Conservation (phyloP, 225 moss, liverwort and hornwort species). For the Polytrichum commune region DNA sequence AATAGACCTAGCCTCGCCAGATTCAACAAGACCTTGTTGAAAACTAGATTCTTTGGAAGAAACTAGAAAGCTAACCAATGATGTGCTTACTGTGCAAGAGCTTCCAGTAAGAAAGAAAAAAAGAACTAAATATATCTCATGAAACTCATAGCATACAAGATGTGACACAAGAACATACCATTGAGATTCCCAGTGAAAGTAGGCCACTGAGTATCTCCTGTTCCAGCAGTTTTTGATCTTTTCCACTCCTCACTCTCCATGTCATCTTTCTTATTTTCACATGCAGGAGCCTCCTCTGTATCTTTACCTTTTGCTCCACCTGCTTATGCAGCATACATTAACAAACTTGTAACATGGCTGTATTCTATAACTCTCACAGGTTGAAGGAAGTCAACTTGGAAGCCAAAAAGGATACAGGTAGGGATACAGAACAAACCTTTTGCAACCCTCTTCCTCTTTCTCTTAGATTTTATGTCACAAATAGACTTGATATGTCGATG, state of each 20-base stretch:
- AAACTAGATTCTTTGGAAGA: too few relatives aligned
- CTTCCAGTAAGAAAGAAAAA: too few relatives aligned
- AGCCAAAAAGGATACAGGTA: background rate
- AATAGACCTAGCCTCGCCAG: too few relatives aligned
- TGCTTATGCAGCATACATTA: background rate
- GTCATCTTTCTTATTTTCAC: background rate
- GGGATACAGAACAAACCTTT: constrained; percentile 13
- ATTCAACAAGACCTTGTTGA: too few relatives aligned
- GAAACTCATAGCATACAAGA: too few relatives aligned
- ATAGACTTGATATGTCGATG: constrained; percentile 51
- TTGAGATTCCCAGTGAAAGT: background rate
- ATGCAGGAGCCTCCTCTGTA: background rate
- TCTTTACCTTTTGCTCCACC: constrained; percentile 11
- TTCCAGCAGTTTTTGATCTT: constrained; percentile 4
- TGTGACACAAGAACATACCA: constrained; percentile 1
- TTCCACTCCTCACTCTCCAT: background rate
- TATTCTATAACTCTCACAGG: background rate
- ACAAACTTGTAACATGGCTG: background rate
- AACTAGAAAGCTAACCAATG: too few relatives aligned
- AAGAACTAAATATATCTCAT: too few relatives aligned
- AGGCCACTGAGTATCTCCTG: background rate
- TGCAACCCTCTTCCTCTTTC: constrained; percentile 22
- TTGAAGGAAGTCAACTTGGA: background rate
- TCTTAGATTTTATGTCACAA: constrained; percentile 24
- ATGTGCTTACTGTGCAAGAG: too few relatives aligned